These are phyloP conservation scores for Chaetoscypha palmicola DNA, from an alignment of 2,329 filamentous ascomycete genomes.

Conservation along the genomic window DNA sequence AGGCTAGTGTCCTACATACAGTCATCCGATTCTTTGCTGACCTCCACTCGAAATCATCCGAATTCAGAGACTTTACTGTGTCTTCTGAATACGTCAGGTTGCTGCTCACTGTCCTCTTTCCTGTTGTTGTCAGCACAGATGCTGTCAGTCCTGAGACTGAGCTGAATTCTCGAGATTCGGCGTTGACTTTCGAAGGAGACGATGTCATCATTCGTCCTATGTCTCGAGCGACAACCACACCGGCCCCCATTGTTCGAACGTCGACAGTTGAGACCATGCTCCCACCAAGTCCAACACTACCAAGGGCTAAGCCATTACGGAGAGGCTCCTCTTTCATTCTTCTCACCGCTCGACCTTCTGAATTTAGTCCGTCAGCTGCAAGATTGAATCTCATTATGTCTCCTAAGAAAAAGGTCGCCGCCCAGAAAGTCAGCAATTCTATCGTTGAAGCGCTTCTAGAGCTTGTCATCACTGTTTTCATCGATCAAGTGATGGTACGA, in stretches of 20 bases:
- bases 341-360: slow-evolving; percentile 62
- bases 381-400: slow-evolving; percentile 57
- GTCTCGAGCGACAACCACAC: slow-evolving; percentile 47
- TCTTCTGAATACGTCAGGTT: slow-evolving; percentile 76
- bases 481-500: slow-evolving; percentile 74
- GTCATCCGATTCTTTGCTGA: slow-evolving; percentile 74
- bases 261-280: slow-evolving; percentile 49
- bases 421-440: slow-evolving; percentile 54
- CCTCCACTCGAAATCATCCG: slow-evolving; percentile 66
- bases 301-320: slow-evolving; percentile 56
- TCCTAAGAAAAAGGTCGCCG: slow-evolving; percentile 45
- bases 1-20: slow-evolving; percentile 63
- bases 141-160: slow-evolving; percentile 77
- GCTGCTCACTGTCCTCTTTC: slow-evolving; percentile 74
- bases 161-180: slow-evolving; percentile 73
- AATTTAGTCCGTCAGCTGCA: slow-evolving; percentile 50
- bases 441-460: slow-evolving; percentile 72
- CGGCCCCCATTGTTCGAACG: slow-evolving; percentile 66
- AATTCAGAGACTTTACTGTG: slow-evolving; percentile 77
- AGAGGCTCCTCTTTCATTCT: slow-evolving; percentile 89
- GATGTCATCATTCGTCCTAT: slow-evolving; percentile 68
- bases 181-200: slow-evolving; percentile 76
- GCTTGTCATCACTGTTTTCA: slow-evolving; percentile 71
- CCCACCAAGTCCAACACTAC: slow-evolving; percentile 36
- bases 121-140: slow-evolving; percentile 80